Evolutionary conservation across 441 rosid species (phyloP).

Genomic region (Adansonia gregorii): DNA sequence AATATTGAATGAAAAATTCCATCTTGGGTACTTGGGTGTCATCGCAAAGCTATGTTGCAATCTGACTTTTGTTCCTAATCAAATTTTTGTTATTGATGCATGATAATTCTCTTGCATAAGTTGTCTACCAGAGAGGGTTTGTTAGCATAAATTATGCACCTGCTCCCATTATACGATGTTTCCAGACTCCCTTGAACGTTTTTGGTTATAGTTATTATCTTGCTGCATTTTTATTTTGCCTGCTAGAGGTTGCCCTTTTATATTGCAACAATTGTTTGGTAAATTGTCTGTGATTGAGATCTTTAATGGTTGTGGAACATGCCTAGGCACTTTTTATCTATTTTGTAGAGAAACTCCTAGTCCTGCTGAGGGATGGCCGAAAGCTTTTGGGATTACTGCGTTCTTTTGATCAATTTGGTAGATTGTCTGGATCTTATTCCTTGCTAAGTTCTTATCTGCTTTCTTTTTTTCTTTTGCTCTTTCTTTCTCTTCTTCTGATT

Average conservation of each 20-base stretch:
- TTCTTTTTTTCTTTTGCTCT: not conserved
- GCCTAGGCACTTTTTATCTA: not conserved
- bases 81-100: not conserved
- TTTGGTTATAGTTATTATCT: not conserved
- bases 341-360: conserved; percentile 63
- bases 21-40: conserved; percentile 1
- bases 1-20: not conserved
- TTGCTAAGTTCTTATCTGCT: not conserved
- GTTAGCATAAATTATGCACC: not conserved
- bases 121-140: not conserved
- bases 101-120: not conserved
- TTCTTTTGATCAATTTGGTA: conserved; percentile 80
- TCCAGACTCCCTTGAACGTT: not conserved
- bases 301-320: not conserved
- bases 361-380: conserved; percentile 69
- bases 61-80: not conserved
- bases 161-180: not conserved
- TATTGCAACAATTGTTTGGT: not conserved
- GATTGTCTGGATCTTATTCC: not conserved
- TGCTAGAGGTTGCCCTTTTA: not conserved
- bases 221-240: not conserved
- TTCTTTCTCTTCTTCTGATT: conserved; percentile 7
- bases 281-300: not conserved
- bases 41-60: not conserved
- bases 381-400: conserved; percentile 74